Conservation (phyloP, 2,329 filamentous ascomycete genomes). For the Beauveria asiatica region DNA sequence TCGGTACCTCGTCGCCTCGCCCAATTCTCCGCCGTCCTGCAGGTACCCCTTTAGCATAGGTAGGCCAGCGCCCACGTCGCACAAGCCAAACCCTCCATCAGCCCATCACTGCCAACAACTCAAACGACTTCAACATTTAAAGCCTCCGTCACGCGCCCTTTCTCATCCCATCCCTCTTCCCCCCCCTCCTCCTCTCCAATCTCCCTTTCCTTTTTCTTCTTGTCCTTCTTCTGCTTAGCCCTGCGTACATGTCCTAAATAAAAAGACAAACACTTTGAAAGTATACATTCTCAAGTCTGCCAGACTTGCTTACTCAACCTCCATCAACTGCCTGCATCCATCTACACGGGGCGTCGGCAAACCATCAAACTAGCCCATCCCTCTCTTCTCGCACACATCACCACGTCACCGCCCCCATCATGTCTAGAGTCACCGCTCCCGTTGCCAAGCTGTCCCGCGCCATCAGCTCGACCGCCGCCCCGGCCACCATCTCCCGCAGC, state of each 20-base stretch:
- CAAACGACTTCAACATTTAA: conserved; percentile 2
- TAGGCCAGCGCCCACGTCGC: no score
- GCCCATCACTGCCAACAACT: not conserved
- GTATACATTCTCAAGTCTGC: not conserved
- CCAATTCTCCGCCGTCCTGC: not conserved
- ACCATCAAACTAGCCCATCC: not conserved
- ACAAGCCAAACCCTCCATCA: not conserved
- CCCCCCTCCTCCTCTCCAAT: not conserved
- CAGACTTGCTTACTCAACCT: not conserved
- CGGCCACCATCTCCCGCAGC: conserved; percentile 28
- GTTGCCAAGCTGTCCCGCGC: conserved; percentile 40
- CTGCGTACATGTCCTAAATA: not conserved
- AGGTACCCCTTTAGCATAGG: not conserved
- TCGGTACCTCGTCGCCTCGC: not conserved
- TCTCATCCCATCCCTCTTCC: no score
- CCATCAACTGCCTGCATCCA: not conserved
- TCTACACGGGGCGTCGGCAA: not conserved
- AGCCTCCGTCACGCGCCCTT: not conserved
- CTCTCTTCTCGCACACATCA: not conserved
- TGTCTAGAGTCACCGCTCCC: conserved; percentile 43
- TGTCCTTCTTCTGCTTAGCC: not conserved
- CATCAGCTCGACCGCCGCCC: conserved; percentile 26
- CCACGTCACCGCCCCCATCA: conserved; percentile 18
- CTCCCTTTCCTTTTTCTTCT: not conserved
- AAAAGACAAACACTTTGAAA: not conserved